Base-by-base conservation (phyloP, 2,329 filamentous ascomycete genomes). In the Beauveria medogensis region DNA sequence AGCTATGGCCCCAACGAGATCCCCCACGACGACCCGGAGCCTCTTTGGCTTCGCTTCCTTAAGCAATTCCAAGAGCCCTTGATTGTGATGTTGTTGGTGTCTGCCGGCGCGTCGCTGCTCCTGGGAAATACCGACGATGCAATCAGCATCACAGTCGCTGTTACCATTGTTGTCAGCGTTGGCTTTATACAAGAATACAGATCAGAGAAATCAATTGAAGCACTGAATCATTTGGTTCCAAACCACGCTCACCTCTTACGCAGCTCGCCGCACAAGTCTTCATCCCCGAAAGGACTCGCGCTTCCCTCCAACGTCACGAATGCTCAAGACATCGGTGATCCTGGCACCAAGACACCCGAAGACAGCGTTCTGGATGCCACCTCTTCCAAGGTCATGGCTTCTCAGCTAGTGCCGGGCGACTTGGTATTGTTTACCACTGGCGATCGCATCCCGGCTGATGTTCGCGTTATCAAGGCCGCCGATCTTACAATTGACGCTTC, bases 141-240 rank as follows among this genome's bases (percentile, higher is more conserved):
- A 6, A 78, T 99, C 68, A 97, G 93, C 74, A 99, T 99, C 70
- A 90, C 93, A 0, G 87, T 96, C 37, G 94, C 94, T 2, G 94
- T 99, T 24, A 96, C 92, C 28, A 99, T 99, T 67, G 94, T 99
- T 6, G 92, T 99, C 26, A 89, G 89, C 0, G 94, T 99, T 47
- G 94, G 93, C 2, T 99, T 99, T 68, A 86, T 97, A 57, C 94
- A 99, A 72, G 94, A 99, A 75, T 99, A 99, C 73, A 83, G 94
- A 62, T 97, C 94, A 8, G 94, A 99, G 72, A 95, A 99, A 75
- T 97, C 93, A 3, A 86, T 99, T 66, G 94, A 99, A 74, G 94
- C 94, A 22, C 79, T 99, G 67, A 97, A 90, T 70, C 91, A 94
- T 68, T 79, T 99, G 28, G 93, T 99, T 0, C 95, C 94, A 30